Evolutionary conservation across 2,329 filamentous ascomycete genomes (phyloP).

Genomic region (Pseudogymnoascus sp.): DNA sequence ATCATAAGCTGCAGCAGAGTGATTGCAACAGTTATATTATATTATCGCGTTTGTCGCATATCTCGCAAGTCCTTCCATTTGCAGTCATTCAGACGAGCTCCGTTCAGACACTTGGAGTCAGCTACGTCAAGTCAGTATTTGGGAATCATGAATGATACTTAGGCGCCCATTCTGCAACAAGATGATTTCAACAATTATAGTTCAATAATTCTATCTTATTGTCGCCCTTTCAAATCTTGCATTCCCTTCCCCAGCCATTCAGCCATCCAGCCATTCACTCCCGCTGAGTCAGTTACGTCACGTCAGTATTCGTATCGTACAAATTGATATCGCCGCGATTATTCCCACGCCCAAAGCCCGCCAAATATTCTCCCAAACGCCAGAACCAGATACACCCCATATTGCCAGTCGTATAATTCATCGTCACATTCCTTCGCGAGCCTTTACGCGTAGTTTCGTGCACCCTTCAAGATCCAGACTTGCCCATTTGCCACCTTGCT

Average conservation of each 20-base stretch:
- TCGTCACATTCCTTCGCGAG: background rate
- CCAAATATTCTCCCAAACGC: background rate
- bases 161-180: background rate
- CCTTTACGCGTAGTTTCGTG: constrained; percentile 32
- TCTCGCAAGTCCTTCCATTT: background rate
- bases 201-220: background rate
- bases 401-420: background rate
- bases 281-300: background rate
- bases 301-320: background rate
- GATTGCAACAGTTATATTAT: background rate
- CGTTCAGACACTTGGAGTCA: background rate
- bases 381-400: background rate
- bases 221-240: background rate
- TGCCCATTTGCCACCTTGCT: constrained; percentile 81
- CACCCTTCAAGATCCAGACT: constrained; percentile 53
- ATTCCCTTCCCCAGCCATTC: background rate
- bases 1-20: background rate
- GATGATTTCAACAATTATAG: background rate
- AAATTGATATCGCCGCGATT: background rate
- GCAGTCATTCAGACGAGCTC: background rate
- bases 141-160: background rate
- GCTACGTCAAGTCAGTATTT: background rate
- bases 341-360: background rate
- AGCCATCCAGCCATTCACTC: background rate
- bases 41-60: background rate